These are phyloP conservation scores for Prillingera fragicola DNA, from an alignment of 1,284 basidiomycete species.

Conservation along the genomic window DNA sequence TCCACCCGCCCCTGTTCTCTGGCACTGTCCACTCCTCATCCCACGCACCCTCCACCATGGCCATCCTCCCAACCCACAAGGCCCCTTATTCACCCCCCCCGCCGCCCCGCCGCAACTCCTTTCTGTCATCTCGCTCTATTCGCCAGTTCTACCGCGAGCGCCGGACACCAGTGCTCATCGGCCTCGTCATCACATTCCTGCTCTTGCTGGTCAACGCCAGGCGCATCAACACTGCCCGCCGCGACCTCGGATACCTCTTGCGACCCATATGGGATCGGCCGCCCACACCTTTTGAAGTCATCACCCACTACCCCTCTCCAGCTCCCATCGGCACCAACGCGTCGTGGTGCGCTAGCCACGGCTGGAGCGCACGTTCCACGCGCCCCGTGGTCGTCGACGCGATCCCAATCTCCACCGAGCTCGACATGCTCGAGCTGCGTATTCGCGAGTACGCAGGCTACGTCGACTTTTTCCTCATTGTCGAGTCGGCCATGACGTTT, in stretches of 20 bases:
- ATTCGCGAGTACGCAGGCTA: constrained; percentile 60
- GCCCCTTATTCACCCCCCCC: too few species aligned
- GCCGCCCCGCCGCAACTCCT: too few species aligned
- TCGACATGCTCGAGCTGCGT: constrained; percentile 64
- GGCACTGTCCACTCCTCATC: too few species aligned
- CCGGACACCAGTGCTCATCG: too few species aligned
- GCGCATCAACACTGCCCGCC: constrained; percentile 3
- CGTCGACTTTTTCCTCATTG: constrained; percentile 62
- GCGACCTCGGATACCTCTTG: constrained; percentile 28
- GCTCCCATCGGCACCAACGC: not conserved
- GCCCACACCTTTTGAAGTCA: constrained; percentile 11
- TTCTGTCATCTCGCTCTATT: too few species aligned
- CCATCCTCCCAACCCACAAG: too few species aligned
- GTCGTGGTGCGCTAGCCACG: constrained; percentile 23
- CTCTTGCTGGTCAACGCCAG: not conserved
- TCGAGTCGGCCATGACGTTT: constrained; percentile 61
- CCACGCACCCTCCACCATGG: too few species aligned
- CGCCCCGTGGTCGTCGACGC: constrained; percentile 50
- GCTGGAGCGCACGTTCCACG: constrained; percentile 12
- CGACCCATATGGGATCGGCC: constrained; percentile 32
- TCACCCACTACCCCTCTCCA: constrained; percentile 18
- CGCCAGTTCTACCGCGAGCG: too few species aligned
- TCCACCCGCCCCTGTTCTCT: too few species aligned
- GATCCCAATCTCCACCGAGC: constrained; percentile 59
- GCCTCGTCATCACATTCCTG: too few species aligned